Base-by-base conservation (phyloP, 352 stramenopile species). In the Pythium oligandrum region DNA sequence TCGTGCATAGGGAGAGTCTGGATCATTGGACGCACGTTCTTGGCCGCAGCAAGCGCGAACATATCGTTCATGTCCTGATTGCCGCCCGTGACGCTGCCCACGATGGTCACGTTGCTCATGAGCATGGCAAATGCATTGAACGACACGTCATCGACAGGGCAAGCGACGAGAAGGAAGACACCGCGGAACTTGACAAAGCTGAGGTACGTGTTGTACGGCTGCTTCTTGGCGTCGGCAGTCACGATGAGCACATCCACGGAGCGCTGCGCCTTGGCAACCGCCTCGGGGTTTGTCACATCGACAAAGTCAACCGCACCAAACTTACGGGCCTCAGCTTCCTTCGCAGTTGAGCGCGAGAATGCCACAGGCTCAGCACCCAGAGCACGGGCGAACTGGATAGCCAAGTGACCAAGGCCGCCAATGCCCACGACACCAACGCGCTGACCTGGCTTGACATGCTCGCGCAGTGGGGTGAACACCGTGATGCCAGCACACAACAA, bases 231-330 rank as follows among this genome's bases (percentile, higher is more conserved):
- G 35, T 84, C 53, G 5, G 87, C 68, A 6, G 86, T 95, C 47
- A 92, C 57, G 3, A 96, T 33, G 55, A 96, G 64, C 6, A 88
- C 44, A 58, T 96, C 71, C n/a, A 94, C 59, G 0, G 61, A 78
- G 30, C 60, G 31, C 9, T 46, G 47, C 0, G 67, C 68, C 12
- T 61, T 49, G 42, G 68, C 60, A 9, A 54, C 51, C 32, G 73
- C 48, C 44, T 78, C 43, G 4, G n/a, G 12, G 40, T 65, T 47
- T 4, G 44, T 49, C 12, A 42, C 49, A 30, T 52, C 48, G 30
- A 65, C 51, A 38, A 52, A 52, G 46, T 39, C 46, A 8, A 42
- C 31, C 32, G 46, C 46, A 34, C 46, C 46, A 4, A 52, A 30
- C 32, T 4, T 34, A 9, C 46, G 46, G 12, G 34, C 46, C 30